These are phyloP conservation scores for Erysimum cheiri DNA, from an alignment of 441 rosid species.

Conservation along the genomic window DNA sequence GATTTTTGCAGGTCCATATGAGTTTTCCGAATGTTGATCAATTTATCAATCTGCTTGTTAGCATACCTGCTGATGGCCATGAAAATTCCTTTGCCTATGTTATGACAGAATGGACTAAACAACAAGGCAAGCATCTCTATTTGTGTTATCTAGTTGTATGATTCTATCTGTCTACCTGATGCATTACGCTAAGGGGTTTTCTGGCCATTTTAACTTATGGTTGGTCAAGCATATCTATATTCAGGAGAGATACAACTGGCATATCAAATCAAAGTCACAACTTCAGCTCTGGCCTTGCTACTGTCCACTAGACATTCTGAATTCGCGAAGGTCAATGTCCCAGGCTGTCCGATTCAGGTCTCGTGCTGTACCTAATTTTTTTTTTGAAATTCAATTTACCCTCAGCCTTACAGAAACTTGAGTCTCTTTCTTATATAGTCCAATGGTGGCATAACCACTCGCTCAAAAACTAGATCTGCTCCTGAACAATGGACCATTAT, in stretches of 20 bases:
- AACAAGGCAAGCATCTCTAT: conserved; percentile 69
- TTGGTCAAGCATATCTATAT: conserved; percentile 13
- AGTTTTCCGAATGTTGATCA: conserved; percentile 79
- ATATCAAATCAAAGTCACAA: conserved; percentile 89
- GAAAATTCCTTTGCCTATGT: conserved; percentile 75
- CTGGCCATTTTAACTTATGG: conserved; percentile 34
- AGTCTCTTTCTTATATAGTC: conserved; percentile 50
- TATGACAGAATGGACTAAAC: conserved; percentile 93
- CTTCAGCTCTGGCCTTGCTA: conserved; percentile 79
- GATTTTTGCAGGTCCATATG: conserved; percentile 74
- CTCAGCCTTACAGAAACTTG: conserved; percentile 35
- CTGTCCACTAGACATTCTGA: conserved; percentile 79
- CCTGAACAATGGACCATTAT: conserved; percentile 86
- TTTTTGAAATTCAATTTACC: neutral
- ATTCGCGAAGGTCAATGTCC: conserved; percentile 76
- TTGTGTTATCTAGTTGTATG: conserved; percentile 18
- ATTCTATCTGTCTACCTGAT: conserved; percentile 26
- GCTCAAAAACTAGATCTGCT: conserved; percentile 83
- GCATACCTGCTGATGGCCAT: conserved; percentile 67
- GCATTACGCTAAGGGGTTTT: conserved; percentile 11
- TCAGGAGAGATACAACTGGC: conserved; percentile 92
- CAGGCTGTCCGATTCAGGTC: conserved; percentile 78
- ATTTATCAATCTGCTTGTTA: conserved; percentile 74
- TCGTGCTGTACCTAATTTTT: conserved; percentile 22
- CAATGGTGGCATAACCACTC: conserved; percentile 82